Evolutionary conservation across 306 rosid genomes (phyloP), one percentile per base, ranked within the genome.

Genomic region (Cyamopsis tetragonoloba): DNA sequence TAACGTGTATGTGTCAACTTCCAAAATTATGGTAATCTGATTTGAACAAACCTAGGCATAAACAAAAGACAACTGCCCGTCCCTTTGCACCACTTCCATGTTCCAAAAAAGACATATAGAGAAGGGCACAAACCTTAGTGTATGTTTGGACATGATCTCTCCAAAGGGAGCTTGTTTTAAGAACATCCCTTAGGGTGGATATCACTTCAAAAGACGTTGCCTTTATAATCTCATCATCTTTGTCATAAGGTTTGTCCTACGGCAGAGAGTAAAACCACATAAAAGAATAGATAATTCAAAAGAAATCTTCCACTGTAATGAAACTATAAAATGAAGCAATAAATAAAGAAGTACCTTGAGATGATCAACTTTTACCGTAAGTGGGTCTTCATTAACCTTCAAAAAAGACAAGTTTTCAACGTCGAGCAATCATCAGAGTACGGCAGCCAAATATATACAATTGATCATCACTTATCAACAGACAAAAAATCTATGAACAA

Each of bases 311-410:
- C 62, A 63, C 34, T 47, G 17, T 35, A 66, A 14, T 3, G 34
- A 34, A 73, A 42, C 73, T 5, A 12, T 46, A 20, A 54, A 54
- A 69, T 37, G 38, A 34, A 65, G 56, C 47, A 57, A 46, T 62
- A 42, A 5, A 64, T 19, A 44, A 27, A 62, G 62, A 55, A 87
- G 23, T 82, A 68, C 99, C 97, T 95, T 95, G 77, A 91, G 96
- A 85, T 95, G 99, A 80, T 95, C 99, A 51, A 95, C 99, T 86
- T 95, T 88, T 49, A 95, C 99, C n/a, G 99, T 90, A 54, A 95
- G 89, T 0, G 97, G 99, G 17, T 90, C 92, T 88, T 90, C 96
- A 8, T 81, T 86, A 51, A 81, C 96, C 99, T 95, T 86, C 32
- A 60, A 50, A 85, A 28, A 75, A 70, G 66, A 65, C 46, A 56